Percentiles rank a stretch among this genome's conserved stretches.
Conservation (phyloP, 2,329 filamentous ascomycete species). For the Arthrobotrys iridis region DNA sequence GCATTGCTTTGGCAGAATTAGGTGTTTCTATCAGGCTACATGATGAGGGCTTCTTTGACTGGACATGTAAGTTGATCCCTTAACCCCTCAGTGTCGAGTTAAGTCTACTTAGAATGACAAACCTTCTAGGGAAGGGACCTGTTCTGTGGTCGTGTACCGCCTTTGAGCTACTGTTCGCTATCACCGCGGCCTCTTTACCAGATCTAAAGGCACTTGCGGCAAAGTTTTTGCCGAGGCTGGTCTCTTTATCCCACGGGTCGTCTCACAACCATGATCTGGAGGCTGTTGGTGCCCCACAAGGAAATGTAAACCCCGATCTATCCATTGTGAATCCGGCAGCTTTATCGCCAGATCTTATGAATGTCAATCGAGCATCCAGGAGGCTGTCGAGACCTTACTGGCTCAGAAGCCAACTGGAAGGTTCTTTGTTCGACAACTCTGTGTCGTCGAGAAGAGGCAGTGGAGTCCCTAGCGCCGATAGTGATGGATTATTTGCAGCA, state of each 20-base stretch:
- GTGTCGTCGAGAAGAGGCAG: constrained; percentile 21
- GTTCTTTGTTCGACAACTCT: constrained; percentile 8
- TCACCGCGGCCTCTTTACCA: constrained; percentile 23
- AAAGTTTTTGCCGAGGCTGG: constrained; percentile 7
- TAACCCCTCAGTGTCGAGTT: background rate
- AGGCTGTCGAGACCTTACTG: constrained; percentile 21
- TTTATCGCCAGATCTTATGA: background rate
- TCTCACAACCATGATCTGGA: constrained; percentile 4
- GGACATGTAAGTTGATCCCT: constrained; percentile 19
- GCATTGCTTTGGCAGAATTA: constrained; percentile 5
- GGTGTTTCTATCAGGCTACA: constrained; percentile 10
- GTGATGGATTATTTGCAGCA: background rate
- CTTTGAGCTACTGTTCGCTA: constrained; percentile 22
- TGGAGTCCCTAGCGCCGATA: constrained; percentile 3
- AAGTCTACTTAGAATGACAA: background rate
- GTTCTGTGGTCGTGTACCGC: constrained; percentile 25
- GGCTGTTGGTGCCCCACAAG: background rate
- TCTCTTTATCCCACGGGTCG: background rate
- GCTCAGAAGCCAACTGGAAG: constrained; percentile 25
- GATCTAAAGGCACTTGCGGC: constrained; percentile 11
- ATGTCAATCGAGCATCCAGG: constrained; percentile 2
- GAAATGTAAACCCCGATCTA: background rate
- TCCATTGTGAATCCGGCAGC: constrained; percentile 28
- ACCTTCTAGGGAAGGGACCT: constrained; percentile 16
- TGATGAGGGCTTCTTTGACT: constrained; percentile 26